These are phyloP conservation scores for Cicer pinnatifidum DNA, from an alignment of 306 rosid species.

Conservation along the genomic window DNA sequence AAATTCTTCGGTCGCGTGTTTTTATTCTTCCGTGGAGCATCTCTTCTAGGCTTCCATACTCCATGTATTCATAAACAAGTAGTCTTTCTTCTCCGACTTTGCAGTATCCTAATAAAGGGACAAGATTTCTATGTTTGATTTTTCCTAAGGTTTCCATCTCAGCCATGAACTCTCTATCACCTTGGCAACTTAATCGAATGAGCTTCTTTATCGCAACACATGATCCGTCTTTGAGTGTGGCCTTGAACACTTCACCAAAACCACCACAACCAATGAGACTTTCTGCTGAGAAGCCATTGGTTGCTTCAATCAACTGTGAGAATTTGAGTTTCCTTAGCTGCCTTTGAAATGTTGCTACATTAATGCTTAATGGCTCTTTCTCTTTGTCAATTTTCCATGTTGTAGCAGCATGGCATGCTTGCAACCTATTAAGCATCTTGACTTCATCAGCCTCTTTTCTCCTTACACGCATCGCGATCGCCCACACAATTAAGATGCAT, in stretches of 20 bases:
- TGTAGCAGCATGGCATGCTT: conserved; percentile 89
- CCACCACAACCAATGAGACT: conserved; percentile 96
- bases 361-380: conserved; percentile 90
- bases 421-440: conserved; percentile 88
- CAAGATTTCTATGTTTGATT: conserved; percentile 87
- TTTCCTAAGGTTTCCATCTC: conserved; percentile 99
- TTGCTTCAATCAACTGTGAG: conserved; percentile 94
- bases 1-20: conserved; percentile 57
- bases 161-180: conserved; percentile 96
- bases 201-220: conserved; percentile 97
- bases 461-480: conserved; percentile 82
- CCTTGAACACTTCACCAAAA: conserved; percentile 97
- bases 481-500: conserved; percentile 87
- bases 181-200: conserved; percentile 87
- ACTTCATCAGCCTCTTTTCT: conserved; percentile 84
- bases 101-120: conserved; percentile 89
- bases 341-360: conserved; percentile 95
- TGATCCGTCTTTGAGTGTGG: conserved; percentile 86
- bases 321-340: conserved; percentile 94
- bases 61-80: conserved; percentile 93
- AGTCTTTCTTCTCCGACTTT: conserved; percentile 96
- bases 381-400: conserved; percentile 98
- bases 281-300: conserved; percentile 95
- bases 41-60: conserved; percentile 95
- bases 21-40: conserved; percentile 88